Evolutionary conservation across 495 filamentous ascomycete species (phyloP).

Genomic region (Aspergillus leporis): DNA sequence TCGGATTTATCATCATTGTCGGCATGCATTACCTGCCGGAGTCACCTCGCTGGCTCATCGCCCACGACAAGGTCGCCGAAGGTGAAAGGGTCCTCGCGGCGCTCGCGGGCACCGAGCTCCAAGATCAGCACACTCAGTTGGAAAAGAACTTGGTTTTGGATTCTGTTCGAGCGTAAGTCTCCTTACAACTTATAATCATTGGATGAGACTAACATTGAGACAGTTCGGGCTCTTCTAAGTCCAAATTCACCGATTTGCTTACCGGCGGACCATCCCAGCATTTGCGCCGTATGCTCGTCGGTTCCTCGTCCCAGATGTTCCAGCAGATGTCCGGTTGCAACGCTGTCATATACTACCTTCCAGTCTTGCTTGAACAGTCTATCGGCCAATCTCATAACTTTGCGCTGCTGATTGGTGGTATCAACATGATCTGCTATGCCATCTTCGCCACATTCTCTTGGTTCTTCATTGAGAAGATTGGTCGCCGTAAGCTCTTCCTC

Average conservation of each 20-base stretch:
- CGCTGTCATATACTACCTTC: constrained; percentile 76
- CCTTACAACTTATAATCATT: constrained; percentile 19
- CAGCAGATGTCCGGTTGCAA: constrained; percentile 71
- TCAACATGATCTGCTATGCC: constrained; percentile 76
- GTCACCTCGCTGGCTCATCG: constrained; percentile 68
- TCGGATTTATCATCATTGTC: constrained; percentile 58
- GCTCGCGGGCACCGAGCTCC: constrained; percentile 14
- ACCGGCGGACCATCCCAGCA: constrained; percentile 34
- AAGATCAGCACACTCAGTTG: constrained; percentile 19
- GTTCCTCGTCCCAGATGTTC: constrained; percentile 54
- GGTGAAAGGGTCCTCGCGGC: constrained; percentile 51
- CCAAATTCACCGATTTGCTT: constrained; percentile 25
- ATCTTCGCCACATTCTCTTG: constrained; percentile 68
- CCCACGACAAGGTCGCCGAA: constrained; percentile 54
- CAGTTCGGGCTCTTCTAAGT: constrained; percentile 27
- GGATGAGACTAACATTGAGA: constrained; percentile 16
- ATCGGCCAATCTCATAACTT: constrained; percentile 58
- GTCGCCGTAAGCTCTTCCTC: constrained; percentile 65
- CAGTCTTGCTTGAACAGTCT: constrained; percentile 63
- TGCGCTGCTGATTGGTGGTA: constrained; percentile 65
- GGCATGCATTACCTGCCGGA: constrained; percentile 64
- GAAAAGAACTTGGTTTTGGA: constrained; percentile 66
- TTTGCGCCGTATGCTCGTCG: constrained; percentile 32
- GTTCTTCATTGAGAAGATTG: constrained; percentile 72
- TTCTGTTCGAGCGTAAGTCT: constrained; percentile 58